These are phyloP conservation scores for Sonneratia caseolaris DNA, from an alignment of 345 rosid genomes.

Conservation along the genomic window DNA sequence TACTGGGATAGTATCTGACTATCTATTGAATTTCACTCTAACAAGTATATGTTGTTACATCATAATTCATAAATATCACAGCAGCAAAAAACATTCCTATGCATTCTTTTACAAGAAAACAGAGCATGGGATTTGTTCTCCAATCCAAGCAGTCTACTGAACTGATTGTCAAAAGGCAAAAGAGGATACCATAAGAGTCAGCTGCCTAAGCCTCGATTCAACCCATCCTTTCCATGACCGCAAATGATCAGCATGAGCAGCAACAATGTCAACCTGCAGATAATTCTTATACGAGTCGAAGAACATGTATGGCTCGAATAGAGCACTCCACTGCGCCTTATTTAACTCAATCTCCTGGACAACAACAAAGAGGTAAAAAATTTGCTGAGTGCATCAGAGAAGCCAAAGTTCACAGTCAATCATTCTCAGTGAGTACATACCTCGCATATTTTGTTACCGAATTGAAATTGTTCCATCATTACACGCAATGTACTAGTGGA, in stretches of 20 bases:
- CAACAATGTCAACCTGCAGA: slow-evolving; percentile 56
- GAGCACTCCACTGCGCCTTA: slow-evolving; percentile 44
- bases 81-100: too few species aligned
- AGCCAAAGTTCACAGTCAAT: neutral
- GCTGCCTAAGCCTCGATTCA: slow-evolving; percentile 61
- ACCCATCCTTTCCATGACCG: slow-evolving; percentile 75
- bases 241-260: slow-evolving; percentile 49
- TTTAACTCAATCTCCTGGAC: slow-evolving; percentile 51
- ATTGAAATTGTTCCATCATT: slow-evolving; percentile 62
- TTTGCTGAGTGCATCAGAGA: neutral
- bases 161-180: slow-evolving; percentile 3
- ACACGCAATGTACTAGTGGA: slow-evolving; percentile 59
- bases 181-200: slow-evolving; percentile 46
- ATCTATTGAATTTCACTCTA: neutral
- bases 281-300: slow-evolving; percentile 62
- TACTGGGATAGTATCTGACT: neutral
- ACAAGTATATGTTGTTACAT: neutral
- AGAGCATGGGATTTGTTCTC: neutral
- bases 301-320: slow-evolving; percentile 58
- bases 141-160: neutral
- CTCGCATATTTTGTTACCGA: slow-evolving; percentile 54
- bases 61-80: neutral
- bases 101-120: neutral
- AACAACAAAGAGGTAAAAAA: slow-evolving; percentile 1
- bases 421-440: slow-evolving; percentile 20